Evolutionary conservation across 179 eudicot species (phyloP).

Genomic region (Kewa caespitosa): DNA sequence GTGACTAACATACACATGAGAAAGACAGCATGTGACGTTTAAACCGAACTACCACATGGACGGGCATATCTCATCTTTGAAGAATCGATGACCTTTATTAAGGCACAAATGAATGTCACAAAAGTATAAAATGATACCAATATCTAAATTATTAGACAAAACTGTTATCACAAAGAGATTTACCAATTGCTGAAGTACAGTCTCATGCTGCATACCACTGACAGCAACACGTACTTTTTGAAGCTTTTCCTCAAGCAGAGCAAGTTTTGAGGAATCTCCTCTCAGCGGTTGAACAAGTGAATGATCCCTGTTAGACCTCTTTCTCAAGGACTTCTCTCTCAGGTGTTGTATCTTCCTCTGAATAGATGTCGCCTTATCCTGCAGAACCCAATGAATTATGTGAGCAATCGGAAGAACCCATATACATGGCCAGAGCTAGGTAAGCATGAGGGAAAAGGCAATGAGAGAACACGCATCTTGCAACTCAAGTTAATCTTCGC

Average conservation of each 20-base stretch:
- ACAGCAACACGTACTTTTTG: slow-evolving; percentile 43
- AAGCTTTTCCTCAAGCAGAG: slow-evolving; percentile 52
- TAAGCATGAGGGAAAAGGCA: no score
- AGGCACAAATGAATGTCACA: background rate
- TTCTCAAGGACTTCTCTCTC: slow-evolving; percentile 34
- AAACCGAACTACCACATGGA: background rate
- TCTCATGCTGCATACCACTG: slow-evolving; percentile 40
- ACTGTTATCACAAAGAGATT: background rate
- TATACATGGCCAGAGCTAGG: no score
- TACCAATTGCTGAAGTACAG: slow-evolving; percentile 59
- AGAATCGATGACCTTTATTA: background rate
- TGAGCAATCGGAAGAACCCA: slow-evolving; percentile 9
- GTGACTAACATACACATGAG: background rate
- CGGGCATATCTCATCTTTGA: background rate
- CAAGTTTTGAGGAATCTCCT: slow-evolving; percentile 44
- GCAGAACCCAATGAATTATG: slow-evolving; percentile 13
- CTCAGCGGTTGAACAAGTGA: slow-evolving; percentile 37
- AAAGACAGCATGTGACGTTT: background rate
- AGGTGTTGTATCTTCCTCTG: slow-evolving; percentile 49
- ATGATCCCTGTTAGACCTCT: slow-evolving; percentile 22
- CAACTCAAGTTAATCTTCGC: no score
- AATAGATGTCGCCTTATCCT: slow-evolving; percentile 53
- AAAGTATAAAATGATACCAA: background rate
- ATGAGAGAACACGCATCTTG: no score
- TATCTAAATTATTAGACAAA: background rate